phyloP scores from a whole-genome alignment of 2,329 filamentous ascomycete species.

The Penicillium sp. region DNA sequence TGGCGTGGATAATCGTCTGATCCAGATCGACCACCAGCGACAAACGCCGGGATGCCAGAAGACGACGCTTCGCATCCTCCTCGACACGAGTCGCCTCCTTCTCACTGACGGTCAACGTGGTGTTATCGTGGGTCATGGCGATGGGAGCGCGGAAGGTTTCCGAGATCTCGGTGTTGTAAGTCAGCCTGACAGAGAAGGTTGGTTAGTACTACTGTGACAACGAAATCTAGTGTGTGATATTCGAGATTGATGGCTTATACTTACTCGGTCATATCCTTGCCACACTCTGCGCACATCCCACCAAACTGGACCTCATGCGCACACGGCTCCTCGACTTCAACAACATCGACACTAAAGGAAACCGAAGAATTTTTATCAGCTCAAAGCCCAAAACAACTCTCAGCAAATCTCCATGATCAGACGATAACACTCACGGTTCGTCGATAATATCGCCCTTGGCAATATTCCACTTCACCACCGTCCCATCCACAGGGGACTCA shows the following conservation, averaged over 20 bases:
- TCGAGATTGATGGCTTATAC: slow-evolving; percentile 22
- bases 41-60: slow-evolving; percentile 79
- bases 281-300: slow-evolving; percentile 87
- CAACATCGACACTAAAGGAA: slow-evolving; percentile 54
- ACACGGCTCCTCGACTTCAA: slow-evolving; percentile 88
- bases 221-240: neutral
- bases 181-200: slow-evolving; percentile 50
- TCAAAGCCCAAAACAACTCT: slow-evolving; percentile 7
- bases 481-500: slow-evolving; percentile 81
- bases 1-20: slow-evolving; percentile 97
- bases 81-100: slow-evolving; percentile 79
- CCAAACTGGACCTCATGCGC: slow-evolving; percentile 88
- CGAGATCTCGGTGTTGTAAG: slow-evolving; percentile 76
- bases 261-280: slow-evolving; percentile 90
- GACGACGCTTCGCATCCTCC: slow-evolving; percentile 79
- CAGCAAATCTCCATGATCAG: neutral
- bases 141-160: slow-evolving; percentile 87
- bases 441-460: slow-evolving; percentile 47
- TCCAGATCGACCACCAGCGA: slow-evolving; percentile 96
- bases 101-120: slow-evolving; percentile 79
- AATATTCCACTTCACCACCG: slow-evolving; percentile 75
- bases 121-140: slow-evolving; percentile 93
- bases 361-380: neutral
- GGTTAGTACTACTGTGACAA: neutral
- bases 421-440: slow-evolving; percentile 40